Conservation (phyloP, 2,329 filamentous ascomycete species). For the Venturia asperata region DNA sequence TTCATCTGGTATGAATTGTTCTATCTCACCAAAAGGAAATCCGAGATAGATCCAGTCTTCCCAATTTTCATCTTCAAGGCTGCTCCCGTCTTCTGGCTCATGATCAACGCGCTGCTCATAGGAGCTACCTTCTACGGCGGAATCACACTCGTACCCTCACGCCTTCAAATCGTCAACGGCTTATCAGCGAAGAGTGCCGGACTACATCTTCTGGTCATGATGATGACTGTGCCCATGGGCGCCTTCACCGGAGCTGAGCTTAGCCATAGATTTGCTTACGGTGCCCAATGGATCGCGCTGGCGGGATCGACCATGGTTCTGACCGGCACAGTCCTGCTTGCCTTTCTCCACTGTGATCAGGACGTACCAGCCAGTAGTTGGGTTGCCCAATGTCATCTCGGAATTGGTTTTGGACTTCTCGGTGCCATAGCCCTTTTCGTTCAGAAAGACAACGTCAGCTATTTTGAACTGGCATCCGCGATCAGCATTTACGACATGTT, state of each 20-base stretch:
- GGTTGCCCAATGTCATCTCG: conserved; percentile 1
- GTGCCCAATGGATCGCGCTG: not conserved
- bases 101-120: not conserved
- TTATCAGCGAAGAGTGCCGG: not conserved
- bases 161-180: not conserved
- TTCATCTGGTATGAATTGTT: conserved; percentile 6
- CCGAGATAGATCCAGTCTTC: not conserved
- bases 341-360: not conserved
- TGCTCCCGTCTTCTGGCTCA: conserved; percentile 5
- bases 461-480: not conserved
- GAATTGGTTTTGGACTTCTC: not conserved
- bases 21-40: not conserved
- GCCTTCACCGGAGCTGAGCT: not conserved
- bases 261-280: not conserved
- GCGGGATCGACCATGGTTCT: not conserved
- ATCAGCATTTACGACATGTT: conserved; percentile 5
- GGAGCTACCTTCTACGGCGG: conserved; percentile 2
- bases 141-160: not conserved
- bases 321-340: not conserved
- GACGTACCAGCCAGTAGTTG: not conserved
- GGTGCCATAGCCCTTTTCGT: not conserved
- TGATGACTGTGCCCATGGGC: conserved; percentile 1
- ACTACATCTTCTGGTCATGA: conserved; percentile 8
- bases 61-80: not conserved
- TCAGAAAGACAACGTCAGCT: conserved; percentile 1